Evolutionary conservation across 768 basidiomycete species (phyloP).

Genomic region (Galerina sulciceps): DNA sequence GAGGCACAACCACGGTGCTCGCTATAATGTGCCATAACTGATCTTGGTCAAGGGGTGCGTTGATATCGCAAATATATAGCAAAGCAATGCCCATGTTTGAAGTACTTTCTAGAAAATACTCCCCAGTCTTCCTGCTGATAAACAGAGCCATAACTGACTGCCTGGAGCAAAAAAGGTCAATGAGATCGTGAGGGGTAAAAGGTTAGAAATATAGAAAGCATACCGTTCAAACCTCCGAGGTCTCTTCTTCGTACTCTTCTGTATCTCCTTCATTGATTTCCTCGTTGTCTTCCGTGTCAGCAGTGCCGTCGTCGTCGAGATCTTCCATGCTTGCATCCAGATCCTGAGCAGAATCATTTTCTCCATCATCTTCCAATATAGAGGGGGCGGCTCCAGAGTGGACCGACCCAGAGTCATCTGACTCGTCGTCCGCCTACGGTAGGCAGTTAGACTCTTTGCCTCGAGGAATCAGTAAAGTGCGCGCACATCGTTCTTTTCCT

Average conservation of each 20-base stretch:
- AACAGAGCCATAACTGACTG: too few species aligned
- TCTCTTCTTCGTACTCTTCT: constrained; percentile 59
- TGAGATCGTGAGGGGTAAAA: too few species aligned
- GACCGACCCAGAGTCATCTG: constrained; percentile 49
- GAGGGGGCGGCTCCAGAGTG: constrained; percentile 46
- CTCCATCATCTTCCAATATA: constrained; percentile 50
- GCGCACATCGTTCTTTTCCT: constrained; percentile 83
- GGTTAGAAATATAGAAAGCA: too few species aligned
- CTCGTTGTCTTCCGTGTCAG: constrained; percentile 48
- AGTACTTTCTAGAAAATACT: too few species aligned
- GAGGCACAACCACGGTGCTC: too few species aligned
- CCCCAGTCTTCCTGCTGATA: too few species aligned
- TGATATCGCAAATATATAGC: too few species aligned
- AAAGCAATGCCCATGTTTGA: too few species aligned
- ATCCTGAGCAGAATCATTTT: constrained; percentile 52
- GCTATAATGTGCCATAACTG: too few species aligned
- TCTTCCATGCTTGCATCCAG: constrained; percentile 72
- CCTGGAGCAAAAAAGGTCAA: too few species aligned
- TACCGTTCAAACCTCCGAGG: constrained; percentile 29
- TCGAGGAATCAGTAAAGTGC: constrained; percentile 1
- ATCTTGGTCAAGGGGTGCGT: too few species aligned
- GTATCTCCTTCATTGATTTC: constrained; percentile 49
- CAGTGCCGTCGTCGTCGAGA: constrained; percentile 49
- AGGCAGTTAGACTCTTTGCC: neutral
- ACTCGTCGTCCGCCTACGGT: constrained; percentile 49